A percentile compares a stretch with the other conserved stretches of the same genome.
phyloP scores from a whole-genome alignment of 1,284 basidiomycete species.

The Cryptococcus wingfieldii region DNA sequence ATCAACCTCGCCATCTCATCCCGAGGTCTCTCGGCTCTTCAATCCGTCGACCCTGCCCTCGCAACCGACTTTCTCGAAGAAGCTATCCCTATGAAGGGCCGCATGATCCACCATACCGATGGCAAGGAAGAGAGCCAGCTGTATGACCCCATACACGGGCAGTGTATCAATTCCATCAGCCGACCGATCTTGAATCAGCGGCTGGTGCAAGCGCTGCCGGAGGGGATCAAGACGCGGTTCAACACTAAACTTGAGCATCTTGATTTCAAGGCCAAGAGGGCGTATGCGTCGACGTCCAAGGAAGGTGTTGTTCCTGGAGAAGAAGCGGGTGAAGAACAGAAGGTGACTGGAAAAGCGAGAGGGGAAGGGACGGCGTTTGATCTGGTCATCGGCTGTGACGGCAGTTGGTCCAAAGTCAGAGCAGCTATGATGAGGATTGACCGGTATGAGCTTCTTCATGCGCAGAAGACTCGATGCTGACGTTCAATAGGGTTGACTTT shows the following conservation, averaged over 20 bases:
- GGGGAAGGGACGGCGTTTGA: slow-evolving; percentile 60
- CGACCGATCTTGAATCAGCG: slow-evolving; percentile 79
- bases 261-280: slow-evolving; percentile 55
- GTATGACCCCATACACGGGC: slow-evolving; percentile 75
- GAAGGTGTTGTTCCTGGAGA: slow-evolving; percentile 23
- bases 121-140: slow-evolving; percentile 71
- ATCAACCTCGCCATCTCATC: slow-evolving; percentile 97
- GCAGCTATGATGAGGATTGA: slow-evolving; percentile 84
- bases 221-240: slow-evolving; percentile 67
- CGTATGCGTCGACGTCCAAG: slow-evolving; percentile 25
- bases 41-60: slow-evolving; percentile 69
- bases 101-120: slow-evolving; percentile 84
- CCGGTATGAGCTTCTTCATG: slow-evolving; percentile 56
- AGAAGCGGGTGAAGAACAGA: slow-evolving; percentile 15
- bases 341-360: slow-evolving; percentile 24
- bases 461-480: not conserved
- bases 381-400: slow-evolving; percentile 83
- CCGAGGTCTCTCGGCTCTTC: slow-evolving; percentile 81
- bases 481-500: slow-evolving; percentile 78
- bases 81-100: slow-evolving; percentile 87
- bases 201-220: slow-evolving; percentile 62
- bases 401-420: slow-evolving; percentile 78
- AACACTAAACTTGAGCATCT: slow-evolving; percentile 78
- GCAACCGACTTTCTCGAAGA: slow-evolving; percentile 70
- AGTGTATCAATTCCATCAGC: slow-evolving; percentile 93